Base-by-base conservation (phyloP, 495 filamentous ascomycete species). In the Penicillium psychrofluorescens region DNA sequence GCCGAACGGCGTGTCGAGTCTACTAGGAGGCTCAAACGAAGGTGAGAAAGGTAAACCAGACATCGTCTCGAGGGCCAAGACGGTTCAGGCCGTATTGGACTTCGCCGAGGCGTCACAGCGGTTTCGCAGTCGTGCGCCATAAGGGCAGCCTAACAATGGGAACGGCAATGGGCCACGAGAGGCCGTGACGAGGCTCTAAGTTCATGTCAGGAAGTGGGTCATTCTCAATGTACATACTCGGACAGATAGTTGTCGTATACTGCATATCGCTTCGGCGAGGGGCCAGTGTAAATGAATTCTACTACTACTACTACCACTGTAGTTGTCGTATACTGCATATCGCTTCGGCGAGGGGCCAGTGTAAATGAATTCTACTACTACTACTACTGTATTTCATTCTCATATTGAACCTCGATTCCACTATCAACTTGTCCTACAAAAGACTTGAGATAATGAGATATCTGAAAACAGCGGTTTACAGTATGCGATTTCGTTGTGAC, bases 71-170 rank as follows among this genome's bases (percentile, higher is more conserved):
- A 1, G 31, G 31, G 31, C 31, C 2, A 5, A 33, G 31, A 29
- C 11, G 11, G 11, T 52, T 8, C 15, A 36, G 16, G 44, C 44
- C 7, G 44, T 52, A 15, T 22, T 52, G 9, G 44, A 52, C 32
- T 52, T 44, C 16, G 44, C 49, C 34, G 44, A 52, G 36, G 49
- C 35, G 35, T 46, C 49, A 14, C 39, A 40, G 36, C 38, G 49
- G 44, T 47, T 52, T 48, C 16, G 31, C 5, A 33, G 31, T 33
- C 31, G 31, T 33, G 31, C 31, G 31, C 31, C 31, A 1, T 5
- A n/a, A 41, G 27, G 44, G 49, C 30, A 44, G 40, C 30, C 31
- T 33, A 33, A 33, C 31, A 33, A 33, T 33, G 31, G 31, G 31
- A 33, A n/a, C 31, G 31, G 31, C 31, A 33, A 5, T 33, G 5